phyloP scores from a whole-genome alignment of 164 flowering plant genomes.

The Aristolochia californica region DNA sequence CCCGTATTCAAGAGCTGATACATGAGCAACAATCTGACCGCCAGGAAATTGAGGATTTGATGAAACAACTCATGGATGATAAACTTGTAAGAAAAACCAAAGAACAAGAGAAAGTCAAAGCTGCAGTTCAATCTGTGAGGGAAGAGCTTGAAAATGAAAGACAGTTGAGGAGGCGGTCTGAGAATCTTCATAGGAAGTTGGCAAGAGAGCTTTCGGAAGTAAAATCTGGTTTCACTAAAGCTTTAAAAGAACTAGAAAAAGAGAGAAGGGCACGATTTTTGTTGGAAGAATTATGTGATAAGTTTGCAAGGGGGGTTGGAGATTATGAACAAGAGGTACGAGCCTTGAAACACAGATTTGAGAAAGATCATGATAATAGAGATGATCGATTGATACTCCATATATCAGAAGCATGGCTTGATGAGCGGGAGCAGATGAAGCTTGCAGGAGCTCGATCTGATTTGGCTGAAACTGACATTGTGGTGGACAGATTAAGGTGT shows the following conservation, averaged over 20 bases:
- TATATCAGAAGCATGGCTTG: conserved; percentile 86
- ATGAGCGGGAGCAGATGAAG: conserved; percentile 70
- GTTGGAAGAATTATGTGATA: conserved; percentile 80
- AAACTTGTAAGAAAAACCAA: conserved; percentile 44
- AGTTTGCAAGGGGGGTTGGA: conserved; percentile 71
- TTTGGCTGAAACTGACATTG: conserved; percentile 23
- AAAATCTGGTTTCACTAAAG: conserved; percentile 37
- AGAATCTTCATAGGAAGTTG: conserved; percentile 55
- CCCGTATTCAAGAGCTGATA: conserved; percentile 37
- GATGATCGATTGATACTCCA: conserved; percentile 52
- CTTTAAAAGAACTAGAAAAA: conserved; percentile 51
- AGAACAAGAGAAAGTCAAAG: conserved; percentile 42
- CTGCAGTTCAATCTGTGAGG: conserved; percentile 40
- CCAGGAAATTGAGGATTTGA: conserved; percentile 40
- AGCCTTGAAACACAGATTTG: conserved; percentile 26
- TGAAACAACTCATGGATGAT: conserved; percentile 56
- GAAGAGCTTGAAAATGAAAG: conserved; percentile 66
- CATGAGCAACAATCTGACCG: conserved; percentile 40
- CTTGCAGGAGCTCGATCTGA: conserved; percentile 26
- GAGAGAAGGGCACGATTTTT: conserved; percentile 48
- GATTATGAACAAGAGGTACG: conserved; percentile 58
- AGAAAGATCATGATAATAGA: conserved; percentile 24
- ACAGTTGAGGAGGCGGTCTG: conserved; percentile 57
- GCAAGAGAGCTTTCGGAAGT: conserved; percentile 50
- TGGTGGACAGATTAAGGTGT: conserved; percentile 44